These are phyloP conservation scores for Aspergillus ustus DNA, from an alignment of 2,329 filamentous ascomycete genomes.

Conservation along the genomic window DNA sequence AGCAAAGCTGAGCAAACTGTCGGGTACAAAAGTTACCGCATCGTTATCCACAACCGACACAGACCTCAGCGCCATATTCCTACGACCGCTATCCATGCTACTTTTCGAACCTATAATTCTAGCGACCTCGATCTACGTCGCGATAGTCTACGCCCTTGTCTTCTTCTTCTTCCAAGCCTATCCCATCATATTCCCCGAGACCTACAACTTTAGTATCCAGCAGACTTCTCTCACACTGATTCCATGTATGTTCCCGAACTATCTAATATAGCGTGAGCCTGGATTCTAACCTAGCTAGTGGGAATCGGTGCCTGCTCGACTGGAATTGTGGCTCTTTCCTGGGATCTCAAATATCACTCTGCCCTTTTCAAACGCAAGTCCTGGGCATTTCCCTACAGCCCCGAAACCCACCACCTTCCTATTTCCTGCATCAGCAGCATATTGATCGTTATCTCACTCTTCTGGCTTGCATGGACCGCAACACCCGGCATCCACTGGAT, in stretches of 20 bases:
- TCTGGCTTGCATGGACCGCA: slow-evolving; percentile 65
- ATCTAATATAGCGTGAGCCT: too few relatives aligned
- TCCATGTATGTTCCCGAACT: slow-evolving; percentile 49
- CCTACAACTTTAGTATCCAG: slow-evolving; percentile 68
- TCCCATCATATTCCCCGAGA: slow-evolving; percentile 68
- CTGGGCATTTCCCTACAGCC: slow-evolving; percentile 60
- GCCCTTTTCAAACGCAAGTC: slow-evolving; percentile 55
- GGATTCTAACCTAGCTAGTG: slow-evolving; percentile 42
- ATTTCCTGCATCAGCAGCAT: slow-evolving; percentile 73
- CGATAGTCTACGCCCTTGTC: slow-evolving; percentile 70
- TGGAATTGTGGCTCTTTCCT: slow-evolving; percentile 66
- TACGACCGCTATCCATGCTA: slow-evolving; percentile 74
- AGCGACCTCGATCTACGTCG: slow-evolving; percentile 71
- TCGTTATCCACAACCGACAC: slow-evolving; percentile 63
- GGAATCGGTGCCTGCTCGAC: slow-evolving; percentile 65
- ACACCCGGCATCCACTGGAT: slow-evolving; percentile 55
- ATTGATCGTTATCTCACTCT: slow-evolving; percentile 57
- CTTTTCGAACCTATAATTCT: slow-evolving; percentile 73
- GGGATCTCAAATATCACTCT: slow-evolving; percentile 63
- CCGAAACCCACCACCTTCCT: slow-evolving; percentile 70
- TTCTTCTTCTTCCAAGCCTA: slow-evolving; percentile 80
- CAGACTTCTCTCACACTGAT: slow-evolving; percentile 71
- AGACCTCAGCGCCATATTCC: slow-evolving; percentile 71
- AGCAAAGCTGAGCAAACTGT: slow-evolving; percentile 59
- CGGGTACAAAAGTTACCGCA: slow-evolving; percentile 49